Evolutionary conservation across 1,284 basidiomycete species (phyloP), one percentile per base, ranked within the genome.

Genomic region (Rhodotorula mucilaginosa): DNA sequence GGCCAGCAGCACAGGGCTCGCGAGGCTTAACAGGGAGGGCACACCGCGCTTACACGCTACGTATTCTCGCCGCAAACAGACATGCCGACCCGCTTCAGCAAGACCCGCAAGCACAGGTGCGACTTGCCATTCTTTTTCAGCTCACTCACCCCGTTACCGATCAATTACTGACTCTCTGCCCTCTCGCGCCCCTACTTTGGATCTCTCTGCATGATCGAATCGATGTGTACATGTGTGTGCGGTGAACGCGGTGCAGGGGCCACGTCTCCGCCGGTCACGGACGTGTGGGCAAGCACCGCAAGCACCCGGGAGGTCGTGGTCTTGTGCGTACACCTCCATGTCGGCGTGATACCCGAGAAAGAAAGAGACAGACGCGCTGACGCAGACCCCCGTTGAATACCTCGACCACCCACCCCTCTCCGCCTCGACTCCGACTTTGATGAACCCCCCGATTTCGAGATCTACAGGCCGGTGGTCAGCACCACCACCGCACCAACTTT

Each of bases 201-300:
- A 44, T 44, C 39, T 44, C 39, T 44, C 39, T 44, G 34, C 39
- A 13, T 44, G 39, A 44, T 44, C 39, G 39, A 44, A 44, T 44
- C 39, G 39, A 44, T 13, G 39, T 44, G 39, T 34, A 26, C 26
- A 8, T 34, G 39, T 44, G 73, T 74, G 70, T 75, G 72, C 84
- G 90, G 96, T 85, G 98, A 98, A 87, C 94, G 96, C 86, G 88
- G 10, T 29, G 26, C 26, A 56, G 94, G 81, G 94, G 94, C 81
- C 93, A 99, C 87, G 96, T 99, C 81, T 98, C 95, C 79, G 94
- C 94, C 74, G 94, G 94, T 86, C 90, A 98, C 85, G 96, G 96
- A 85, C 95, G 96, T 91, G 91, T 99, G 82, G 97, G 96, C 80
- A 98, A 99, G 89, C 96, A 99, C 89, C 91, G 96, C 84, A 98